Percentiles rank a stretch among this genome's conserved stretches.
These are phyloP conservation scores for Sicyos edulis DNA, from an alignment of 306 rosid species.

Conservation along the genomic window DNA sequence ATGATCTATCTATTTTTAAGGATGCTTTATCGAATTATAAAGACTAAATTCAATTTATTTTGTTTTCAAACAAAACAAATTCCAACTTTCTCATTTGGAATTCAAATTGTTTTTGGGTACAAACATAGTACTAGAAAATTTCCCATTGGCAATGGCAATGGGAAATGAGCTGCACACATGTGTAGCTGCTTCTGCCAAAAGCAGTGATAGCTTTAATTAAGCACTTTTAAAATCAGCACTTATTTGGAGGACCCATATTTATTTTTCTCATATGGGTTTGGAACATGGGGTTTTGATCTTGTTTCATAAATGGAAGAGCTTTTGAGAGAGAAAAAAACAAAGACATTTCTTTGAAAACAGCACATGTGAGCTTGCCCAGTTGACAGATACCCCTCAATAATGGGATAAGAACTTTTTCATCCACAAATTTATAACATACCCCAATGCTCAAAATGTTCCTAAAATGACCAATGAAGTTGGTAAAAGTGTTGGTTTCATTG, in stretches of 20 bases:
- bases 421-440: background rate
- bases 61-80: no score
- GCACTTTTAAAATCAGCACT: background rate
- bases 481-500: no score
- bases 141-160: background rate
- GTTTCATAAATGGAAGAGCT: constrained; percentile 10
- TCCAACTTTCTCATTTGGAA: no score
- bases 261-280: background rate
- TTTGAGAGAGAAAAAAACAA: background rate
- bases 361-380: constrained; percentile 17
- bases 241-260: no score
- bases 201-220: background rate
- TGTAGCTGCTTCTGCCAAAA: constrained; percentile 14
- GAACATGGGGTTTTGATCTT: constrained; percentile 15
- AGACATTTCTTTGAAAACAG: background rate
- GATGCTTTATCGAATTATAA: no score
- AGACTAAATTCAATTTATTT: no score
- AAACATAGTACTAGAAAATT: no score
- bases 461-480: no score
- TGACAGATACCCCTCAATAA: constrained; percentile 16
- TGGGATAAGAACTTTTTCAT: background rate
- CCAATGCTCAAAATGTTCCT: no score
- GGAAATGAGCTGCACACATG: background rate
- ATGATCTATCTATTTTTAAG: no score
- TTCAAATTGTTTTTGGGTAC: no score